These are phyloP conservation scores for Claviceps capensis DNA, from an alignment of 2,329 filamentous ascomycete genomes.

Conservation along the genomic window DNA sequence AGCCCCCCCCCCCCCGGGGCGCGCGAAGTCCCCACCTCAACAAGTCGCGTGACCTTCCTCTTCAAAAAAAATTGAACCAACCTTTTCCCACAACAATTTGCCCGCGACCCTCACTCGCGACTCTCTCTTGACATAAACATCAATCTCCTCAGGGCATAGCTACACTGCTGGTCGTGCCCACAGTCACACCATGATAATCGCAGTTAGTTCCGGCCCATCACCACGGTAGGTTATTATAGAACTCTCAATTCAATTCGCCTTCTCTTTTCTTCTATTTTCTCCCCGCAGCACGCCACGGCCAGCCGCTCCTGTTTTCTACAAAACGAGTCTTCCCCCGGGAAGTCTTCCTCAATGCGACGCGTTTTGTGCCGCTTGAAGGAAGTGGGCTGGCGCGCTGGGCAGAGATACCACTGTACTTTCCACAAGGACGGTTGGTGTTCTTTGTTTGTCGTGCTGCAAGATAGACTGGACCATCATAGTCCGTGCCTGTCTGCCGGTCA, in stretches of 20 bases:
- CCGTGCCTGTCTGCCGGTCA: conserved; percentile 26
- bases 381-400: conserved; percentile 23
- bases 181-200: not conserved
- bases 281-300: conserved; percentile 15
- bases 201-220: not conserved
- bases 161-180: not conserved
- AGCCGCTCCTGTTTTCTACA: conserved; percentile 15
- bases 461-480: conserved; percentile 39
- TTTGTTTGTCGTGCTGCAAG: conserved; percentile 24
- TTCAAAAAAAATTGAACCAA: too few relatives aligned
- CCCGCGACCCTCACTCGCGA: too few relatives aligned
- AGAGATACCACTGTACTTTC: not conserved
- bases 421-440: not conserved
- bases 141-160: not conserved
- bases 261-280: not conserved
- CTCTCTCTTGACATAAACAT: not conserved
- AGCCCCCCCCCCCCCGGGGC: too few relatives aligned
- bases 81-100: too few relatives aligned
- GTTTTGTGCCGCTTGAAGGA: conserved; percentile 23
- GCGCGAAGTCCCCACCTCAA: too few relatives aligned
- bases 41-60: too few relatives aligned
- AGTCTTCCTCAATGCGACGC: conserved; percentile 20
- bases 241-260: not conserved
- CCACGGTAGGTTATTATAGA: conserved; percentile 1
- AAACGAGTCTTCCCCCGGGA: conserved; percentile 21